Evolutionary conservation across 1,139 yeast genomes (phyloP), one percentile per base, ranked within the genome.

Genomic region (Candida albicans): DNA sequence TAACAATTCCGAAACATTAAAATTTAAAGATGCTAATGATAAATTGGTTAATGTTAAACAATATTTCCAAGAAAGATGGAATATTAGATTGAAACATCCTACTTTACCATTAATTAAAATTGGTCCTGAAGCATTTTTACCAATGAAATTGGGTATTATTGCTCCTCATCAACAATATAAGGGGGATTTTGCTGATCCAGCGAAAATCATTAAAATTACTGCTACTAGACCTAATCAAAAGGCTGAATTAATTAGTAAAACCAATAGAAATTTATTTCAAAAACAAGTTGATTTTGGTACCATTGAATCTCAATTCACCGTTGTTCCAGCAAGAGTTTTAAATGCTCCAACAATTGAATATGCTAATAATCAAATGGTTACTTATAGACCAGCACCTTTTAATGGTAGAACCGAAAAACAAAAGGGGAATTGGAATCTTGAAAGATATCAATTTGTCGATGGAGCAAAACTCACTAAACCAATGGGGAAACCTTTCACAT

Each of bases 371-470:
- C 44, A 41, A 30, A 40, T 25, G 12, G 40, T 50, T 12, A 36
- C 15, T 4, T 50, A 40, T 31, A 29, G 18, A 14, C 50, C 46
- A 30, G 42, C 34, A 11, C 14, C 44, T 1, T 35, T 32, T 18
- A 44, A 50, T 39, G 52, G 52, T 6, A 46, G 35, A 38, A 41
- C 40, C 5, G 52, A 50, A 45, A 48, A 39, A 33, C 35, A 27
- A 31, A 50, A 50, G 35, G 52, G 52, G 22, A 44, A 48, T 35
- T 50, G 52, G 52, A 50, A 48, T 42, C 40, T 50, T 18, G 49
- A 48, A 37, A 41, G 35, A 11, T 37, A 33, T 26, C 35, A 43
- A 31, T 46, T 48, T 46, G 42, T 48, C 13, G 39, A 39, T 15
- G 33, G 47, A 9, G 39, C 49, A 8, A 39, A 39, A 14, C 29